Evolutionary conservation across 2,329 filamentous ascomycete genomes (phyloP).

Genomic region (Emergomyces orientalis): DNA sequence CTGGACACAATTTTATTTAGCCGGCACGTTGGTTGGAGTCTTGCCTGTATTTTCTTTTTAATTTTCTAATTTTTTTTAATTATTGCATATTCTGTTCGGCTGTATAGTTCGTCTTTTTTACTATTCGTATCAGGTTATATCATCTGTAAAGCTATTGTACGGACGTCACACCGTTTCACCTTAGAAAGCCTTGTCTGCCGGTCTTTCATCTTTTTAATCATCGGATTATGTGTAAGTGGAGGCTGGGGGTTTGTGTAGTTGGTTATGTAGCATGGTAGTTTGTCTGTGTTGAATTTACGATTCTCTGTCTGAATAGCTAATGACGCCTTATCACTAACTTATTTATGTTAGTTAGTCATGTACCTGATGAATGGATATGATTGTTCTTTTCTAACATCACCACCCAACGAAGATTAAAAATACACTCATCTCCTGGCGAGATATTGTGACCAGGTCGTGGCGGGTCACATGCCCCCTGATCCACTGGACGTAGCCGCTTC

Average conservation of each 20-base stretch:
- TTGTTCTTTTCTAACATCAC: no score
- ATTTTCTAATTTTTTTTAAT: background rate
- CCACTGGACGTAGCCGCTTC: no score
- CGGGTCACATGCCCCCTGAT: no score
- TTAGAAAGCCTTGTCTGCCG: background rate
- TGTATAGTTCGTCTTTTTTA: background rate
- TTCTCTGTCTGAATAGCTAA: background rate
- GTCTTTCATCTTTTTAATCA: background rate
- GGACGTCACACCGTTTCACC: background rate
- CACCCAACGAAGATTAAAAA: no score
- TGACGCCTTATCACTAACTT: no score
- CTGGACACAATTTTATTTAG: slow-evolving; percentile 2
- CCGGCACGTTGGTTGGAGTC: background rate
- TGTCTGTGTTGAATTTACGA: background rate
- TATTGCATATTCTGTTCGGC: background rate
- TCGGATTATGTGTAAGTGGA: background rate
- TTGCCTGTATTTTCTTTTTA: background rate
- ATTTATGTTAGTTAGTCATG: no score
- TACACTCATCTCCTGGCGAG: no score
- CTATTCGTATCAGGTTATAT: background rate
- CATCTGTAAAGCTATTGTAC: background rate
- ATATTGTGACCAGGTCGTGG: no score
- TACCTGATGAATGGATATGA: no score
- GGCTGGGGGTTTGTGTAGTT: background rate
- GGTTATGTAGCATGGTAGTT: no score